Conservation (phyloP, 202 grass and related monocot genomes). For the Dendrocalamus latiflorus region DNA sequence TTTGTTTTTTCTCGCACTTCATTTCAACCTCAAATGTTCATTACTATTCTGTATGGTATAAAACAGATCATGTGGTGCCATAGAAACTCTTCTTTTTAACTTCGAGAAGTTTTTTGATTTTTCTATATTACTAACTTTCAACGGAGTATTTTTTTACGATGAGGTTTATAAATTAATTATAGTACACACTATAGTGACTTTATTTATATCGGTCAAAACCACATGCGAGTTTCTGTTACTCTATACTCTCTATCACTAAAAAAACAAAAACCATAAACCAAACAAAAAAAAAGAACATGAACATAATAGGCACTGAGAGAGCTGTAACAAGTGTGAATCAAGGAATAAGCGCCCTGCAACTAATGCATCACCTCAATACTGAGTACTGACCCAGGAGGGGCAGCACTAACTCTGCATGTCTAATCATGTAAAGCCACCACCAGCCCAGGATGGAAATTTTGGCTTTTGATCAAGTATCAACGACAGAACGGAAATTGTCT, state of each 20-base stretch:
- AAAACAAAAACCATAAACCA: too few relatives aligned
- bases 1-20: not conserved
- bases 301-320: not conserved
- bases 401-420: not conserved
- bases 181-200: too few relatives aligned
- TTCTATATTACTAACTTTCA: too few relatives aligned
- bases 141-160: too few relatives aligned
- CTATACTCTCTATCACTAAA: too few relatives aligned
- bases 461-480: not conserved
- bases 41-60: not conserved
- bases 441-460: not conserved
- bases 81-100: too few relatives aligned
- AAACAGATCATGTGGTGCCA: not conserved
- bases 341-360: not conserved
- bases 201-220: too few relatives aligned
- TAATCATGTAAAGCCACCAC: not conserved
- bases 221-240: too few relatives aligned
- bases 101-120: too few relatives aligned
- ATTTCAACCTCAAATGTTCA: not conserved
- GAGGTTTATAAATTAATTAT: too few relatives aligned
- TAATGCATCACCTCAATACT: not conserved
- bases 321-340: not conserved
- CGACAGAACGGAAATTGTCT: not conserved
- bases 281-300: too few relatives aligned
- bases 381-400: not conserved